Base-by-base conservation (phyloP, 2,329 filamentous ascomycete species). In the Dactylellina haptotyla region DNA sequence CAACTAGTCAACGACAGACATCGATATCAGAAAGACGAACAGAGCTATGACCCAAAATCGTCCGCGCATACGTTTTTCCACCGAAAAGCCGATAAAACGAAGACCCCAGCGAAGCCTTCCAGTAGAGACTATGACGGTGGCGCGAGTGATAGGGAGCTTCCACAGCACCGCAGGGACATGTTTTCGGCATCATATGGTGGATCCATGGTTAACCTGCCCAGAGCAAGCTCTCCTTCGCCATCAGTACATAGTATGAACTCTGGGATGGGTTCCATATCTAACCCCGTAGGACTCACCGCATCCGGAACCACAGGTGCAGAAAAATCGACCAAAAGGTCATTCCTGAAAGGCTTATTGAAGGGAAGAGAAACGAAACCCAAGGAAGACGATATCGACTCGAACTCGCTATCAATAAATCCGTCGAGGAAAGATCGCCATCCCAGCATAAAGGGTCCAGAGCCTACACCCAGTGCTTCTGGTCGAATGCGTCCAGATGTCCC, bases 61-160 rank as follows among this genome's bases (percentile, higher is more conserved):
- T 54, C 84, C 81, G 77, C 89, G 86, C 81, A 87, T 88, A 67
- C 87, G 88, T 12, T 88, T 88, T 30, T 89, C 88, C 59, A 84
- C 84, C 59, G 85, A 87, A 91, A 79, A 81, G 91, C 32, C 86
- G 87, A 26, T 86, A 87, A 50, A 88, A 90, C 78, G 80, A 66
- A 65, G 72, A 41, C 82, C 82, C 73, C 86, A 87, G 76, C 84
- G 89, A 74, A 74, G 43, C 46, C 62, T n/a, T 43, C 53, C 74
- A 89, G 93, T 79, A 90, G 92, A 78, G 87, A 85, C 79, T 90
- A 88, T 80, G 88, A 85, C 79, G 88, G 90, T 75, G 88, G 90
- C 74, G 80, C 85, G 9, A 76, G 73, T 23, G 76, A 77, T 30
- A 77, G 72, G 30, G 75, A 77, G 46, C 46, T 76, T 28, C 76